These are phyloP conservation scores for Thinopyrum elongatum DNA, from an alignment of 176 grass and related monocot species.

Conservation along the genomic window DNA sequence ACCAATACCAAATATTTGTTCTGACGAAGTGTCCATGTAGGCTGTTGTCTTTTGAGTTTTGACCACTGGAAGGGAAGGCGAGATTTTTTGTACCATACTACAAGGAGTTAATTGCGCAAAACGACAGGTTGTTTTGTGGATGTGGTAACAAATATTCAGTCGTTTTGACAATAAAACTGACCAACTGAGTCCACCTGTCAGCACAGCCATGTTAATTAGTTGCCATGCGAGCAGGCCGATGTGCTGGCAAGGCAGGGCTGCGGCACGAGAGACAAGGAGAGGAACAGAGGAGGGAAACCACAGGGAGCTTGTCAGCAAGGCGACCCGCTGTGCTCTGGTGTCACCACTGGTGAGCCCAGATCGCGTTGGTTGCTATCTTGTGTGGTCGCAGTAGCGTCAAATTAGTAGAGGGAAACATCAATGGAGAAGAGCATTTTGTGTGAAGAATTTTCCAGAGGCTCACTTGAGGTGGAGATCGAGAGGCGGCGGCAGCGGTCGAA, in stretches of 20 bases:
- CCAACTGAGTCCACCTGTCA: background rate
- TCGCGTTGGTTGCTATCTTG: no score
- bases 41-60: background rate
- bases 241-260: background rate
- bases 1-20: background rate
- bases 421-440: background rate
- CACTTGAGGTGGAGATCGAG: background rate
- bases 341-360: no score
- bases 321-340: no score
- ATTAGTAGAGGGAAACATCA: background rate
- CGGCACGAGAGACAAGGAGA: no score
- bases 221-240: background rate
- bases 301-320: no score
- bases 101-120: background rate
- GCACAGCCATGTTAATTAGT: background rate
- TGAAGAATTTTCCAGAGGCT: background rate
- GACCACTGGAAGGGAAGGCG: background rate
- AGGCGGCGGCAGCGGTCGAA: background rate
- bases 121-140: background rate
- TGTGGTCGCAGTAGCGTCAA: no score
- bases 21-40: background rate
- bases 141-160: background rate
- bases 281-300: no score
- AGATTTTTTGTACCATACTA: background rate
- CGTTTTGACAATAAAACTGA: background rate